These are phyloP conservation scores for Cadophora malorum DNA, from an alignment of 2,329 filamentous ascomycete genomes.

Conservation along the genomic window DNA sequence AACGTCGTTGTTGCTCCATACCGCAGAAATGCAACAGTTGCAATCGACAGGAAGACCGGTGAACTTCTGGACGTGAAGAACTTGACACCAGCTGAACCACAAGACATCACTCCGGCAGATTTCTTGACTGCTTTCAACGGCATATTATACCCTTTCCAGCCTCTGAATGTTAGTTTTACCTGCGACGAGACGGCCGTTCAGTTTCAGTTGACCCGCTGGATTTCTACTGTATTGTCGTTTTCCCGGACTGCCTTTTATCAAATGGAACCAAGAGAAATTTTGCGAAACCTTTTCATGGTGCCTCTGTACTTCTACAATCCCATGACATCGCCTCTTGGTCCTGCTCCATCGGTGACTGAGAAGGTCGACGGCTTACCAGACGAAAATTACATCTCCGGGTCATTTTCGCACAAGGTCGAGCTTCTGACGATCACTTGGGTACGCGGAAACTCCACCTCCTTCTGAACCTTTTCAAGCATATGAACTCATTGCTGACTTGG, in stretches of 20 bases:
- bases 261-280: background rate
- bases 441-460: background rate
- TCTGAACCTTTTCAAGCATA: background rate
- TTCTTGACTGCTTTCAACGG: constrained; percentile 1
- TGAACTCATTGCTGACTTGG: background rate
- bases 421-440: background rate
- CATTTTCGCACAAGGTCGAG: background rate
- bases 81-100: background rate
- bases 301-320: constrained; percentile 3
- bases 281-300: background rate
- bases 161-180: background rate
- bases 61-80: background rate
- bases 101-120: background rate
- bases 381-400: background rate
- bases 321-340: background rate
- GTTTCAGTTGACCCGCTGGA: background rate
- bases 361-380: background rate
- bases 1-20: background rate
- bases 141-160: background rate
- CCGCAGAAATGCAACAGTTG: background rate
- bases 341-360: background rate
- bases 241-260: background rate
- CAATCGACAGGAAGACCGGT: background rate
- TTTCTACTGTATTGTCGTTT: background rate
- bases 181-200: background rate